Evolutionary conservation across 495 filamentous ascomycete genomes (phyloP).

Genomic region (Beverwykella pulmonaria): DNA sequence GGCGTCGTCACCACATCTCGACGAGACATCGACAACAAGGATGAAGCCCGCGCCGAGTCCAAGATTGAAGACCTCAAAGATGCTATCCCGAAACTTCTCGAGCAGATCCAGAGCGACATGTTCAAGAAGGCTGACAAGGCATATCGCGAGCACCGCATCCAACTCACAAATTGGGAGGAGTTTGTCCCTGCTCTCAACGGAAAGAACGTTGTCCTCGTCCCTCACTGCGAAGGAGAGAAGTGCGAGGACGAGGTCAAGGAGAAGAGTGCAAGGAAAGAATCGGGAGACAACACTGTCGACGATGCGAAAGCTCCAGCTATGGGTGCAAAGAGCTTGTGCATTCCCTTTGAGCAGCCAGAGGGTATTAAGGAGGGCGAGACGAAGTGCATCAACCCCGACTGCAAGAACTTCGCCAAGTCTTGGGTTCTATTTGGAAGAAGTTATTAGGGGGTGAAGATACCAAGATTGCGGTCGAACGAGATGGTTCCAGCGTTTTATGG

Average conservation of each 20-base stretch:
- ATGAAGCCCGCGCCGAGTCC: conserved; percentile 68
- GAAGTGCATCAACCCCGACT: conserved; percentile 88
- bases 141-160: conserved; percentile 75
- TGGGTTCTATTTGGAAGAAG: conserved; percentile 86
- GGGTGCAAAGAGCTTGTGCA: conserved; percentile 97
- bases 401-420: conserved; percentile 67
- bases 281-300: conserved; percentile 63
- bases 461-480: neutral
- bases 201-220: conserved; percentile 90
- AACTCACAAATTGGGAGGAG: conserved; percentile 84
- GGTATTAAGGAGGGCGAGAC: conserved; percentile 77
- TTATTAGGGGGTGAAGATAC: conserved; percentile 38
- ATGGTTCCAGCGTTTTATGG: neutral
- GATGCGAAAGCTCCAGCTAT: conserved; percentile 84
- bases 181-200: conserved; percentile 83
- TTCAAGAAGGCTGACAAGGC: conserved; percentile 77
- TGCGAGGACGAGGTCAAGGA: conserved; percentile 97
- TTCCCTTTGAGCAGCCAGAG: conserved; percentile 94
- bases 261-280: conserved; percentile 69
- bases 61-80: conserved; percentile 69
- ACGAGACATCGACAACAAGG: conserved; percentile 74
- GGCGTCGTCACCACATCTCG: conserved; percentile 81
- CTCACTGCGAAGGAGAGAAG: conserved; percentile 74
- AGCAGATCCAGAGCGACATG: conserved; percentile 84
- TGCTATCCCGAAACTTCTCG: conserved; percentile 75